phyloP scores from a whole-genome alignment of 805 yeast species.

The Saturnispora dispora region DNA sequence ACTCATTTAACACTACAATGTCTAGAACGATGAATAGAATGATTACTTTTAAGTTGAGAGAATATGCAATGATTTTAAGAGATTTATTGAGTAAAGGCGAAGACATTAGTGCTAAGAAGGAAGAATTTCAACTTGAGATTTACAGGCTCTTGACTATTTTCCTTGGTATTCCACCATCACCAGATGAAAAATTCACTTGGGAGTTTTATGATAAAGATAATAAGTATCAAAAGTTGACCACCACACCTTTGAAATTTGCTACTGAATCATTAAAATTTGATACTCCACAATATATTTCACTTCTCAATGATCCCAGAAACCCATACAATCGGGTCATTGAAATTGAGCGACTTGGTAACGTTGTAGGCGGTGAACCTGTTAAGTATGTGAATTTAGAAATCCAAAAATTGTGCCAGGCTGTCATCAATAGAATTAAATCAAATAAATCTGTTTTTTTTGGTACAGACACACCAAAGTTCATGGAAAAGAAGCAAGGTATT shows the following conservation, averaged over 20 bases:
- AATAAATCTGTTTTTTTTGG: slow-evolving; percentile 84
- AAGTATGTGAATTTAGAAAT: slow-evolving; percentile 62
- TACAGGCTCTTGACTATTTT: slow-evolving; percentile 59
- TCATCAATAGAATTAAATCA: slow-evolving; percentile 57
- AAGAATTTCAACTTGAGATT: slow-evolving; percentile 46
- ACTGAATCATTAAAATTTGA: slow-evolving; percentile 44
- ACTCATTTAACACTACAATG: slow-evolving; percentile 45
- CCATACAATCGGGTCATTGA: slow-evolving; percentile 52
- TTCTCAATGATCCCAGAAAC: slow-evolving; percentile 79
- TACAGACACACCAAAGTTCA: slow-evolving; percentile 77
- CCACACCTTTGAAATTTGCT: slow-evolving; percentile 63
- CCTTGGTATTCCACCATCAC: slow-evolving; percentile 73
- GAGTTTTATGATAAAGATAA: slow-evolving; percentile 67
- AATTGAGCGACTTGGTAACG: slow-evolving; percentile 69
- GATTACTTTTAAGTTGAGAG: slow-evolving; percentile 63
- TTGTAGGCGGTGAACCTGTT: slow-evolving; percentile 60
- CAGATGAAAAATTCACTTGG: slow-evolving; percentile 61
- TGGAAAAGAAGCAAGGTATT: slow-evolving; percentile 53
- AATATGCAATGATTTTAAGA: slow-evolving; percentile 66
- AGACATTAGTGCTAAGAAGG: slow-evolving; percentile 28
- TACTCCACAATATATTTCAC: slow-evolving; percentile 46
- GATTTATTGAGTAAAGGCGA: slow-evolving; percentile 32
- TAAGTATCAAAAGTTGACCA: slow-evolving; percentile 34
- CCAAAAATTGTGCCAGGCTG: slow-evolving; percentile 46
- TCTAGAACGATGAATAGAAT: slow-evolving; percentile 48